phyloP scores from a whole-genome alignment of 2,329 filamentous ascomycete species.

The Sporothrix sp. region DNA sequence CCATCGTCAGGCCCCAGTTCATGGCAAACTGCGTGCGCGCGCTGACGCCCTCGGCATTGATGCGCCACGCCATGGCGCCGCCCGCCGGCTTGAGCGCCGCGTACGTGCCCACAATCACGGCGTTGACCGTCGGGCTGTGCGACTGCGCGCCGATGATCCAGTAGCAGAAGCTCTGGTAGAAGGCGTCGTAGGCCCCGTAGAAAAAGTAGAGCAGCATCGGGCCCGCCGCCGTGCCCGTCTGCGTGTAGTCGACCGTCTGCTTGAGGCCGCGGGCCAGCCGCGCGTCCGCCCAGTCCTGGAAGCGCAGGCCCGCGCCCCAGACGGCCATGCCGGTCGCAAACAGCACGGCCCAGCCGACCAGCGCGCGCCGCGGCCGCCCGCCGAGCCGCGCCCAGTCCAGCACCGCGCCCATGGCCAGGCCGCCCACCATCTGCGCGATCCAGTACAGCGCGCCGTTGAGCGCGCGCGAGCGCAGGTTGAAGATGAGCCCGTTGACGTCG shows the following conservation, averaged over 20 bases:
- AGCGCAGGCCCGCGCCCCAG: constrained; percentile 54
- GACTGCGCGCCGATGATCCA: constrained; percentile 42
- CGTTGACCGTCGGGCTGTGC: constrained; percentile 32
- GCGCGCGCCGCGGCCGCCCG: constrained; percentile 34
- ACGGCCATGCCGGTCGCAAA: constrained; percentile 42
- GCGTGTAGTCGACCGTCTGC: constrained; percentile 28
- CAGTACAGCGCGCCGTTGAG: constrained; percentile 47
- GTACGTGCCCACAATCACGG: constrained; percentile 37
- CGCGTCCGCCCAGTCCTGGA: constrained; percentile 47
- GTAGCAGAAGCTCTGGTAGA: constrained; percentile 57
- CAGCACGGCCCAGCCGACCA: constrained; percentile 35
- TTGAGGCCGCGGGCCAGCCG: constrained; percentile 26
- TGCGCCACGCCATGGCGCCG: constrained; percentile 21
- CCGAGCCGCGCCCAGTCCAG: constrained; percentile 35
- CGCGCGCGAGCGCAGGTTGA: constrained; percentile 45
- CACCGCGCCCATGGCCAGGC: constrained; percentile 35
- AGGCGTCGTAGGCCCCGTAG: constrained; percentile 58
- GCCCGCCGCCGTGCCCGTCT: constrained; percentile 8
- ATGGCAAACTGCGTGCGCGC: constrained; percentile 34
- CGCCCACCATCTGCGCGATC: constrained; percentile 47
- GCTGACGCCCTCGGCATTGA: constrained; percentile 37
- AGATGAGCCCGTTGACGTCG: constrained; percentile 43
- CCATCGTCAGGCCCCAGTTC: constrained; percentile 38
- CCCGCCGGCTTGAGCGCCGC: constrained; percentile 33
- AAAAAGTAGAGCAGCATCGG: constrained; percentile 61